Conservation (phyloP, 306 rosid species). For the Dryas alaskensis region DNA sequence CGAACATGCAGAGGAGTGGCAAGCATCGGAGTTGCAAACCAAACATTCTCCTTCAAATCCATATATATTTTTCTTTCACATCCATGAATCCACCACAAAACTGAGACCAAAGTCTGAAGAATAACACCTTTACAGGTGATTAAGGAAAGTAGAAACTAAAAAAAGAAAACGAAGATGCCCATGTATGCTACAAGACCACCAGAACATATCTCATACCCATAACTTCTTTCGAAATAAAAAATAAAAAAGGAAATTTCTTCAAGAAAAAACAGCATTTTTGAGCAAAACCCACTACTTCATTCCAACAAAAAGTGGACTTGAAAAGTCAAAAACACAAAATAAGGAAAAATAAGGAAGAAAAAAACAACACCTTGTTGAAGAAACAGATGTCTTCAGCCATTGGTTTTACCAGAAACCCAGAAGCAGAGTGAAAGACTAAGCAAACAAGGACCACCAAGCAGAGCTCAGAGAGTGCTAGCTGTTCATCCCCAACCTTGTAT, state of each 20-base stretch:
- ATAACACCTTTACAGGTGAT: constrained; percentile 1
- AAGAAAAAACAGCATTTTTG: constrained; percentile 6
- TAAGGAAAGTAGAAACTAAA: background rate
- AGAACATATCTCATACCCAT: constrained; percentile 15
- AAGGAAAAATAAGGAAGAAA: background rate
- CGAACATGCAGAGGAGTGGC: constrained; percentile 27
- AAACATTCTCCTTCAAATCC: constrained; percentile 23
- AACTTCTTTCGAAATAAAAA: background rate
- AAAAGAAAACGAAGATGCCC: constrained; percentile 1
- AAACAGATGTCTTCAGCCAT: constrained; percentile 71
- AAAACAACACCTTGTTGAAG: constrained; percentile 61
- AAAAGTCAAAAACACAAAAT: constrained; percentile 4
- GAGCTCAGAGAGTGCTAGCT: constrained; percentile 12
- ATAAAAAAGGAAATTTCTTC: background rate
- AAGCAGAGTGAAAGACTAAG: constrained; percentile 10
- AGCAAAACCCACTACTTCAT: constrained; percentile 21
- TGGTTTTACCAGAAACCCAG: constrained; percentile 22
- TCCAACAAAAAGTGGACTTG: constrained; percentile 15
- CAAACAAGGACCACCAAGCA: constrained; percentile 2
- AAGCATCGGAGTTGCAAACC: constrained; percentile 22
- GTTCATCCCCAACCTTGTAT: constrained; percentile 6
- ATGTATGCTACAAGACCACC: background rate
- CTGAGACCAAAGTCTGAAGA: constrained; percentile 15
- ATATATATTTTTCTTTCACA: constrained; percentile 13
- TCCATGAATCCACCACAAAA: constrained; percentile 6